Conservation (phyloP, 139 green algal genomes). For the Chlorella sp. region DNA sequence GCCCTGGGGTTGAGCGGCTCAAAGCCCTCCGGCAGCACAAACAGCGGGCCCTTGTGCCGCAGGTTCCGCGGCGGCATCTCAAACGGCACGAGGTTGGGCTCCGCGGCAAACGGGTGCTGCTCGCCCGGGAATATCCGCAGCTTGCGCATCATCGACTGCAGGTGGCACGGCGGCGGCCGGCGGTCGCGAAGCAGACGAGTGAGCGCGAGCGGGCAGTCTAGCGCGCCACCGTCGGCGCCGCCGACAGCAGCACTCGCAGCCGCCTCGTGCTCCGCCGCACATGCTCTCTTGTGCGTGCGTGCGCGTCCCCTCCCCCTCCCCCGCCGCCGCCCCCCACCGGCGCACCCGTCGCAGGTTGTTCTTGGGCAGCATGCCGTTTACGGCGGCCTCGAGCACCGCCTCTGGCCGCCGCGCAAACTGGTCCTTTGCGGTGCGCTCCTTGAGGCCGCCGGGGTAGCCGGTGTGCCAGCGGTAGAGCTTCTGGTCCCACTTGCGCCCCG, state of each 20-base stretch:
- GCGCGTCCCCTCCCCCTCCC: too few species aligned
- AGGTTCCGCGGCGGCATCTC: slow-evolving; percentile 58
- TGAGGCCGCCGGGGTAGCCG: slow-evolving; percentile 83
- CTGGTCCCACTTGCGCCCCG: slow-evolving; percentile 83
- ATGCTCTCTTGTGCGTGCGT: too few species aligned
- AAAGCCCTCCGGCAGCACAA: slow-evolving; percentile 67
- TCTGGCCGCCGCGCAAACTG: slow-evolving; percentile 65
- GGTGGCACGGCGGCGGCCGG: too few species aligned
- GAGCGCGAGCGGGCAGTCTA: too few species aligned
- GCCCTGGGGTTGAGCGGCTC: slow-evolving; percentile 73
- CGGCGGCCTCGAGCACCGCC: slow-evolving; percentile 68
- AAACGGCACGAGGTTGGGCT: slow-evolving; percentile 62
- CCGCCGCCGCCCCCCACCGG: too few species aligned
- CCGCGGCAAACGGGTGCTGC: slow-evolving; percentile 69
- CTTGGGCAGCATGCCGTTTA: slow-evolving; percentile 90
- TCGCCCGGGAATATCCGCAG: slow-evolving; percentile 78
- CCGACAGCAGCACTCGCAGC: too few species aligned
- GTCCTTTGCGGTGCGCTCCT: slow-evolving; percentile 65
- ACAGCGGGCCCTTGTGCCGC: slow-evolving; percentile 55
- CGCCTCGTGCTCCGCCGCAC: too few species aligned
- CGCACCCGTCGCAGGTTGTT: slow-evolving; percentile 75
- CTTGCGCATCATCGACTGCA: slow-evolving; percentile 68
- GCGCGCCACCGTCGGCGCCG: too few species aligned
- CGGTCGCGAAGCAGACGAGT: too few species aligned
- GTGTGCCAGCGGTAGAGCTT: slow-evolving; percentile 93